Evolutionary conservation across 495 filamentous ascomycete species (phyloP), one percentile per base, ranked within the genome.

Genomic region (Alectoria sarmentosa): DNA sequence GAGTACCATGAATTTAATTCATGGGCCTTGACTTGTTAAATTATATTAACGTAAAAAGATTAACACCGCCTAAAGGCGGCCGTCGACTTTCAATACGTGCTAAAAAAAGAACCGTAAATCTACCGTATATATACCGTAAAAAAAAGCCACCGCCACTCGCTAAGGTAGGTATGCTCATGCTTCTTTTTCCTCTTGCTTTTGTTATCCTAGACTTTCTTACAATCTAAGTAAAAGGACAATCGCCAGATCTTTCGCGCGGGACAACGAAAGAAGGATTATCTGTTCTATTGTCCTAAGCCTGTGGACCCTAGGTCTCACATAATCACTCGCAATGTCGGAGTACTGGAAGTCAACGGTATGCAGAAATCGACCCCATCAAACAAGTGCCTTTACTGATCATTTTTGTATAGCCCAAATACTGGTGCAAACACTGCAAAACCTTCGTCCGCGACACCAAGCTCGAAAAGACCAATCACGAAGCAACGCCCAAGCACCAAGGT

Each of bases 281-380:
- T 32, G 11, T 17, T 30, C 49, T 19, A 15, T 19, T 54, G 14
- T 54, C 3, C 28, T 32, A 17, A 2, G 6, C 14, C 11, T 7
- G 26, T 26, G 49, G 14, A 32, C 2, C 8, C 14, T 17, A 7
- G 14, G 28, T 28, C 28, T 19, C 49, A 26, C 2, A 0, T 54
- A 30, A 26, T 54, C 26, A 10, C 19, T 23, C 36, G 4, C 42
- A 37, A 63, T 98, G 94, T 87, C 94, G 1, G 95, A 97, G 84
- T 93, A 96, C 76, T 98, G 94, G 94, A 98, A 98, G 77, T 98
- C 94, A 30, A 94, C 92, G n/a, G 85, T 85, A 73, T 72, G 82
- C 44, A 36, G 14, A 37, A 23, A 13, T 75, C 9, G 37, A 58
- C 5, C 39, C 42, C 13, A 1, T 13, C 32, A 11, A 58, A 41